Evolutionary conservation across 2,329 filamentous ascomycete genomes (phyloP).

Genomic region (Zasmidium angulare): DNA sequence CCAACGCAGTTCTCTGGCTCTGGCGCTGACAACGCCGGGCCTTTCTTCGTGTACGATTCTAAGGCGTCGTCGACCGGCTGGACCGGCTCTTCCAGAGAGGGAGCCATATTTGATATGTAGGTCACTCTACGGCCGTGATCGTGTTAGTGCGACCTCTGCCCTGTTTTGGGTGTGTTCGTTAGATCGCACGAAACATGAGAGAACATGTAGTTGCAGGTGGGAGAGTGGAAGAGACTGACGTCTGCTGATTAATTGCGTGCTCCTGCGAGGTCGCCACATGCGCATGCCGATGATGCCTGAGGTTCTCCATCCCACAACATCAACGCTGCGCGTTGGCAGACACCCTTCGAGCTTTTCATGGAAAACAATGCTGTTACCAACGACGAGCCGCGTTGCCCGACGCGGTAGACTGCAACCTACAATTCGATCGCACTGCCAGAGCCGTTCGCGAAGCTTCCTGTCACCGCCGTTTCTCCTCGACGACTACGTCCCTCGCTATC

Average conservation of each 20-base stretch:
- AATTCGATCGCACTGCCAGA: not conserved
- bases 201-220: not conserved
- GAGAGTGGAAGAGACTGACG: conserved; percentile 3
- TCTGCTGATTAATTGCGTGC: conserved; percentile 5
- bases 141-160: too few species aligned
- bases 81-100: conserved; percentile 71
- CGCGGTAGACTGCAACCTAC: not conserved
- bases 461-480: conserved; percentile 69
- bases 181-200: not conserved
- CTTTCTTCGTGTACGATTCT: conserved; percentile 71
- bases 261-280: not conserved
- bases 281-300: too few species aligned
- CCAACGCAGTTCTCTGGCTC: conserved; percentile 72
- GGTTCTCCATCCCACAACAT: not conserved
- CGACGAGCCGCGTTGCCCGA: not conserved
- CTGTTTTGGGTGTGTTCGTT: not conserved
- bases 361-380: conserved; percentile 16
- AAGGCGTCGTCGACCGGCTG: conserved; percentile 58
- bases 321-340: too few species aligned
- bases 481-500: conserved; percentile 72
- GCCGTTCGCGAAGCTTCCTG: conserved; percentile 36
- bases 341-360: too few species aligned
- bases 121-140: too few species aligned
- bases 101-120: conserved; percentile 61
- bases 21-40: conserved; percentile 84